These are phyloP conservation scores for Fusarium odoratissimum DNA, from an alignment of 2,329 filamentous ascomycete species.

Conservation along the genomic window DNA sequence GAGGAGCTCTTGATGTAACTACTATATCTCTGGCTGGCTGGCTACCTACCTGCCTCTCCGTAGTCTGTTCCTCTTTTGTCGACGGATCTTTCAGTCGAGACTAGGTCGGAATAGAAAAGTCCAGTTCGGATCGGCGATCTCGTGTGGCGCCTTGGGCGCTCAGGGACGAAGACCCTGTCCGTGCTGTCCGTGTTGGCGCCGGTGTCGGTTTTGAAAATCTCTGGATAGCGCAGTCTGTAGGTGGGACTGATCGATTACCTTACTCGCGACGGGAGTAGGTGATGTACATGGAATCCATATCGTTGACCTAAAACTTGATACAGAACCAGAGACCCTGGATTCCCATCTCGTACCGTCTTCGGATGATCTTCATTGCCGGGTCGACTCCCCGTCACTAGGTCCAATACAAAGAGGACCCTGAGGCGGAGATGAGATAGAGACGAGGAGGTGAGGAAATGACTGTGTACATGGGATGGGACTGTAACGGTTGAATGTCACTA, in stretches of 20 bases:
- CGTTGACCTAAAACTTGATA: neutral
- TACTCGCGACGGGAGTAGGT: conserved; percentile 6
- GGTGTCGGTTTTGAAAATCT: conserved; percentile 20
- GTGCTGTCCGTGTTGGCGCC: conserved; percentile 21
- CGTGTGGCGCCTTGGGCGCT: conserved; percentile 2
- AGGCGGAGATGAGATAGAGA: conserved; percentile 21
- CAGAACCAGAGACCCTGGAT: conserved; percentile 12
- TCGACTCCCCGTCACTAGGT: conserved; percentile 15
- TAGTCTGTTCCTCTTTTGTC: conserved; percentile 10
- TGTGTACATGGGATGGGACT: conserved; percentile 14
- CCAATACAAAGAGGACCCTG: neutral
- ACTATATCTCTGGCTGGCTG: neutral
- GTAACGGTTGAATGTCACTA: conserved; percentile 5
- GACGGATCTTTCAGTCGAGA: conserved; percentile 44
- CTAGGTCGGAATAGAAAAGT: conserved; percentile 13
- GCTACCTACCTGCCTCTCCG: conserved; percentile 2
- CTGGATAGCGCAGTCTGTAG: conserved; percentile 18
- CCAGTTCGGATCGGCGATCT: conserved; percentile 33
- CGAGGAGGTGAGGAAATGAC: conserved; percentile 20
- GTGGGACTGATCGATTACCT: conserved; percentile 21
- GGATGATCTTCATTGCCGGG: conserved; percentile 36
- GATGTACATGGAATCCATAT: neutral
- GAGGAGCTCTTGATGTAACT: neutral
- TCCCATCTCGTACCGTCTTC: neutral
- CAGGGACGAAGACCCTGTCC: conserved; percentile 21